Evolutionary conservation across 441 rosid species (phyloP), one percentile per base, ranked within the genome.

Genomic region (Bruguiera hainesii): DNA sequence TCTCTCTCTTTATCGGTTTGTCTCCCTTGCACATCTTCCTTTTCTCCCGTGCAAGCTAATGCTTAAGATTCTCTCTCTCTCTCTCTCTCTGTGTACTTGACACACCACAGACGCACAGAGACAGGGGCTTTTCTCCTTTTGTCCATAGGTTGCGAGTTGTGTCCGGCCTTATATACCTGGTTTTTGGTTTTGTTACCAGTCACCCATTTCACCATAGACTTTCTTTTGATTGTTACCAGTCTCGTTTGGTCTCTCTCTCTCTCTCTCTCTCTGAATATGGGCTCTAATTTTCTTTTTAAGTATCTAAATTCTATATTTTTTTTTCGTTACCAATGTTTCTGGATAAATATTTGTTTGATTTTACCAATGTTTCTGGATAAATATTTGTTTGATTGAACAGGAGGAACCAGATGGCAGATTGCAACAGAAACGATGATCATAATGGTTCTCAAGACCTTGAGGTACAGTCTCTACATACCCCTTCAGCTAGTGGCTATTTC

Each of bases 321-420:
- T 29, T 66, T 21, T 29, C 29, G 20, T 49, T 21, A 15, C 28
- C 16, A 16, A 9, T 49, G 50, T 26, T 26, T 26, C 26, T 26
- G 26, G 26, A 26, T 26, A 26, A 26, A 26, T 26, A 26, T 26
- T 31, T 2, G 11, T 65, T 57, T 49, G 68, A 29, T 51, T 68
- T 49, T 21, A 15, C 28, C 16, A 16, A 9, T 49, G 50, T 26
- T 26, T 26, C 26, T 26, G 26, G 26, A 26, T 26, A 26, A 26
- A 26, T 26, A 26, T 26, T 31, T 2, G 11, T 65, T 57, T 49
- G 68, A 29, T 51, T 68, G 25, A 62, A 31, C 71, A 71, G 85
- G 63, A 61, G 69, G 60, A 60, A n/a, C 25, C 57, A 57, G 59
- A 86, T 87, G 89, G 86, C 83, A n/a, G 89, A 78, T 66, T 79